These are phyloP conservation scores for Sarocladium brachiariae DNA, from an alignment of 2,329 filamentous ascomycete species.

Conservation along the genomic window DNA sequence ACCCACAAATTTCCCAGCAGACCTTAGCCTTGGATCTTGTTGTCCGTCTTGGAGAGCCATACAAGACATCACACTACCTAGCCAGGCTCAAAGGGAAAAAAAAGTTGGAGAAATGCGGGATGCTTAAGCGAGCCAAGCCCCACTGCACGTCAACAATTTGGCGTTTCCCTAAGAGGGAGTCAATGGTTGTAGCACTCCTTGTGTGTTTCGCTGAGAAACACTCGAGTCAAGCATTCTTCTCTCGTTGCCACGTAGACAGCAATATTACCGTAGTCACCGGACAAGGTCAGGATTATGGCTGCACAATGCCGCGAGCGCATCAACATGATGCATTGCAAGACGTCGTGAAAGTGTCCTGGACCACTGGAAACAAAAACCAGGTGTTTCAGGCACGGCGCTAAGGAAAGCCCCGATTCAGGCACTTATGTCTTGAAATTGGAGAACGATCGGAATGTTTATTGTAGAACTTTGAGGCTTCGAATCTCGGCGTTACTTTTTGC, in stretches of 20 bases:
- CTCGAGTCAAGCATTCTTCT: background rate
- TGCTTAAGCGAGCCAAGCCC: constrained; percentile 9
- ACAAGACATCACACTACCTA: too few species aligned
- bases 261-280: too few species aligned
- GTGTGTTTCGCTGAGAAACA: background rate
- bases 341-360: background rate
- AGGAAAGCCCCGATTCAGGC: background rate
- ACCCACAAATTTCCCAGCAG: too few species aligned
- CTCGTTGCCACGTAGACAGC: too few species aligned
- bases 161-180: background rate
- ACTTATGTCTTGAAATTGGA: background rate
- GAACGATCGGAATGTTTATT: background rate
- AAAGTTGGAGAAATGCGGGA: constrained; percentile 5
- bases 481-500: too few species aligned
- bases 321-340: background rate
- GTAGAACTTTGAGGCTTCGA: too few species aligned
- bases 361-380: background rate
- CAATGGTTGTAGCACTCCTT: background rate
- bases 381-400: constrained; percentile 2
- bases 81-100: background rate
- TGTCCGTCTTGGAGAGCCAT: too few species aligned
- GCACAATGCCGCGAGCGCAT: constrained; percentile 7
- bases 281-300: background rate
- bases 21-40: too few species aligned
- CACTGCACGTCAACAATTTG: constrained; percentile 5